Evolutionary conservation across 78 protist genomes (phyloP), one percentile per base, ranked within the genome.

Genomic region (Parvularia atlantis): DNA sequence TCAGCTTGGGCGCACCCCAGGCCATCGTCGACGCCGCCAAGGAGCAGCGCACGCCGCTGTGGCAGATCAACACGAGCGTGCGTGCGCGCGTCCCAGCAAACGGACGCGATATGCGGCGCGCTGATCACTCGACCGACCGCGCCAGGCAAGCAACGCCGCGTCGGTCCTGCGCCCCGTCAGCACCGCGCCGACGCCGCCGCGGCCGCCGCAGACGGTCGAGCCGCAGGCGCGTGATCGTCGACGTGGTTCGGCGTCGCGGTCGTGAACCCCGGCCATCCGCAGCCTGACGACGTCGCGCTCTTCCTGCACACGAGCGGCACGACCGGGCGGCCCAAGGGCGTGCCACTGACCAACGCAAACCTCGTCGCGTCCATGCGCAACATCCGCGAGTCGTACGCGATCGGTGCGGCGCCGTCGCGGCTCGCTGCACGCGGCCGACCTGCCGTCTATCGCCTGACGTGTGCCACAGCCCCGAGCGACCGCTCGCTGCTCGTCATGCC

Each of bases 251-350:
- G 20, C 20, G 24, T n/a, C n/a, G n/a, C n/a, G n/a, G n/a, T 68
- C 24, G 22, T 68, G 0, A 19, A 40, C 30, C 73, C 73, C 17
- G 30, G 48, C 66, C 67, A 41, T 16, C 87, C 84, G 37, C 46
- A 54, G 31, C 65, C 67, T 26, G 76, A 65, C 11, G 89, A 83
- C 62, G 46, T 56, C 4, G 92, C 92, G 41, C 37, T 84, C 22
- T 81, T 87, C 40, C 67, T 88, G 35, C 90, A 88, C 69, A 88
- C 93, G 14, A 33, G 66, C 20, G 93, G 93, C 52, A 84, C 90
- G 7, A 88, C 93, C 31, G 64, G 90, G 39, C 71, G 28, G 68
- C 93, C 93, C 40, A 88, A 88, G 43, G 89, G 93, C 59, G 92
- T 87, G 28, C 88, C 85, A 19, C 66, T 83, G 40, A 75, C 87